Evolutionary conservation across 768 basidiomycete species (phyloP), one percentile per base, ranked within the genome.

Genomic region (Amanita brunnescens): DNA sequence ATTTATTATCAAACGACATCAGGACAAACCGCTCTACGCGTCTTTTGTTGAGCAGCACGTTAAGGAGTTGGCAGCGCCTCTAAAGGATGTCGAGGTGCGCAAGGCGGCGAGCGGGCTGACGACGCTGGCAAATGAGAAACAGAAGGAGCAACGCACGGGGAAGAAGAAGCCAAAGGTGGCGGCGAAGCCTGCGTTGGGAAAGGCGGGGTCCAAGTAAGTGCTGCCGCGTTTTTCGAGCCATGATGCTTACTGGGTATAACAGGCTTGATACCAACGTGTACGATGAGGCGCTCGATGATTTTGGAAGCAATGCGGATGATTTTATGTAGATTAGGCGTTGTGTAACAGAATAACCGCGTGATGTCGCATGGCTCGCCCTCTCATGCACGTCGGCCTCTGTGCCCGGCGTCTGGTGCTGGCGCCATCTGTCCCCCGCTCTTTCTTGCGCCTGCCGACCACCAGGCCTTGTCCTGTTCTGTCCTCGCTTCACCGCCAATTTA

Each of bases 61-160:
- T 14, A 82, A 85, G 41, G 83, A 83, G 46, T 69, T 96, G 13
- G 83, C 86, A 0, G 67, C 72, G 53, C 81, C 91, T 33, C 75
- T 98, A 49, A 87, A 84, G 60, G 92, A 97, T 55, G 82, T 92
- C 47, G 95, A 99, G 59, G 84, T 92, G 23, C 79, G 93, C 55
- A 97, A 97, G 64, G 89, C 81, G 0, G 89, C 91, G 0, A 87
- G 82, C 45, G 82, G 74, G 3, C 70, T 99, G 49, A 91, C 89
- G 13, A 85, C 88, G 2, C 74, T 98, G 5, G 87, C 92, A 16
- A 97, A 95, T 61, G 91, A 94, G 72, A 99, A 98, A 71, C 90
- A 94, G 70, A 89, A 82, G 68, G 91, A 91, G 62, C 83, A 86
- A 59, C 78, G 85, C 2, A 84, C 80, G 54, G 91, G 91, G 26